A percentile compares a stretch with the other conserved stretches of the same genome.
These are phyloP conservation scores for Diplocarpon rosae DNA, from an alignment of 2,329 filamentous ascomycete species.

Conservation along the genomic window DNA sequence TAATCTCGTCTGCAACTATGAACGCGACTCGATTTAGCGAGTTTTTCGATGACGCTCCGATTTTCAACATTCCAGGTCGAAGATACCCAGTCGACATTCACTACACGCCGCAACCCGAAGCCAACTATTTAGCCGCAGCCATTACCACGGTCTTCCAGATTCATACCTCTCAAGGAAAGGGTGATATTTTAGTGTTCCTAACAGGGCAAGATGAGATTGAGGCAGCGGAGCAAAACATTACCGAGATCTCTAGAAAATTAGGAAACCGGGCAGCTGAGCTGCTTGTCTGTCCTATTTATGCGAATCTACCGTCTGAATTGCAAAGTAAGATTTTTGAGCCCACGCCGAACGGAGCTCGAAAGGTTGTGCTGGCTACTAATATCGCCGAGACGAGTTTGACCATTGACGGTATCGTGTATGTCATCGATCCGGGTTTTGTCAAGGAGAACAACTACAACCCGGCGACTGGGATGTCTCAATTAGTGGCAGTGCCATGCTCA, in stretches of 20 bases:
- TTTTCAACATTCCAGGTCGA: conserved; percentile 88
- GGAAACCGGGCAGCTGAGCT: conserved; percentile 77
- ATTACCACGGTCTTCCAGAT: conserved; percentile 95
- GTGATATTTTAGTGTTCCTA: conserved; percentile 89
- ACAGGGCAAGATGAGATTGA: conserved; percentile 97
- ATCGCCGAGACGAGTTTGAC: conserved; percentile 95
- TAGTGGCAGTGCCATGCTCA: conserved; percentile 85
- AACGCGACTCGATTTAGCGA: conserved; percentile 84
- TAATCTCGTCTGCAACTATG: conserved; percentile 92
- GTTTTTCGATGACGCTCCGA: conserved; percentile 87
- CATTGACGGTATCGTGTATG: conserved; percentile 91
- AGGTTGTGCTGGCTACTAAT: conserved; percentile 90
- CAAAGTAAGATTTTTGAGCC: conserved; percentile 94
- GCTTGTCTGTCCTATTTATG: conserved; percentile 87
- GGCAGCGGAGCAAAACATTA: conserved; percentile 69
- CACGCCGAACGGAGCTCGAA: conserved; percentile 72
- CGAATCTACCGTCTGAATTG: conserved; percentile 80
- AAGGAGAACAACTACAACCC: conserved; percentile 95
- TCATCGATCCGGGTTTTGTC: conserved; percentile 89
- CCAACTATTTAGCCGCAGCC: conserved; percentile 83
- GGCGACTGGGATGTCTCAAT: conserved; percentile 80
- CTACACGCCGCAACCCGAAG: conserved; percentile 82
- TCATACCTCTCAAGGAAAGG: conserved; percentile 72
- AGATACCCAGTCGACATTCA: conserved; percentile 85
- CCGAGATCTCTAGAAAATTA: conserved; percentile 77